phyloP scores from a whole-genome alignment of 225 moss, liverwort and hornwort species.

The Neckera pumila region DNA sequence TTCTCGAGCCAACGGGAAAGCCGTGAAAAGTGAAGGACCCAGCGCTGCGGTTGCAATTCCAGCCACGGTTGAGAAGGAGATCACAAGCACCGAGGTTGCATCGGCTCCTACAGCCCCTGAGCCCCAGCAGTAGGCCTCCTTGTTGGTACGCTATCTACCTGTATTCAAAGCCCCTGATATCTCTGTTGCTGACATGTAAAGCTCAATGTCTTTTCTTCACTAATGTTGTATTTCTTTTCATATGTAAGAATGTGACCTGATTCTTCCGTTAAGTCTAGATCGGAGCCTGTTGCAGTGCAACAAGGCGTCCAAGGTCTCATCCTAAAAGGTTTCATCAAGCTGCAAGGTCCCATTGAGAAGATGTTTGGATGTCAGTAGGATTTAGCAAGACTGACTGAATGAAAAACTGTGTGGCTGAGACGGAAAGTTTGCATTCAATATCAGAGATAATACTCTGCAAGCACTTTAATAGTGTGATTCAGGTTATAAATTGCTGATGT shows the following conservation, averaged over 20 bases:
- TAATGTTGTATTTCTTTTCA: background rate
- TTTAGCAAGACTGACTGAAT: background rate
- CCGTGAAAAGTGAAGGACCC: slow-evolving; percentile 25
- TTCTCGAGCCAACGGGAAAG: slow-evolving; percentile 46
- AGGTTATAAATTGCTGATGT: background rate
- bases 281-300: background rate
- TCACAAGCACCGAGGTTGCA: slow-evolving; percentile 56
- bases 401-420: background rate
- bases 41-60: slow-evolving; percentile 19
- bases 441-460: no score
- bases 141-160: background rate
- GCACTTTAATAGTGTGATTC: background rate
- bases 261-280: background rate
- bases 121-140: background rate
- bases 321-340: background rate
- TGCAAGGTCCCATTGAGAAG: background rate
- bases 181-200: background rate
- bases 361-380: background rate
- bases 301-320: background rate
- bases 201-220: background rate
- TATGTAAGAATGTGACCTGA: background rate
- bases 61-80: slow-evolving; percentile 72
- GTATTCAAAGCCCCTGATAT: background rate
- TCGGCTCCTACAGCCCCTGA: slow-evolving; percentile 34
- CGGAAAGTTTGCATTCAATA: background rate